A percentile compares a stretch with the other conserved stretches of the same genome.
These are phyloP conservation scores for Xylaria sp. DNA, from an alignment of 2,329 filamentous ascomycete species.

Conservation along the genomic window DNA sequence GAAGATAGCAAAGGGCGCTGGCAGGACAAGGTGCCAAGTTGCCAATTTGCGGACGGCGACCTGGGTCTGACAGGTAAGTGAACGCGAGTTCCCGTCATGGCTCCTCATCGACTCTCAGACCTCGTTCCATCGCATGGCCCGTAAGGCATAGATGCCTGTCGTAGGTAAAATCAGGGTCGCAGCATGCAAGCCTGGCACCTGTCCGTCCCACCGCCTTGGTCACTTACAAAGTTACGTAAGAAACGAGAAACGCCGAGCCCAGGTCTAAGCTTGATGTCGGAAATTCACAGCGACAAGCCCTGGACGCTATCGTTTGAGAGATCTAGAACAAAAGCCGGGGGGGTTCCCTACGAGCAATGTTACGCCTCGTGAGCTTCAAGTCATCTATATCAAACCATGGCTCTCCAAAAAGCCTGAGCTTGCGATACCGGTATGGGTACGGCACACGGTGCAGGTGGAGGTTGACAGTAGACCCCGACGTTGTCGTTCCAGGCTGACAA, in stretches of 20 bases:
- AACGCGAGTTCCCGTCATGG: not conserved
- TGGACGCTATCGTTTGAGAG: not conserved
- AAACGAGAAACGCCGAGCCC: not conserved
- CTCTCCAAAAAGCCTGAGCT: constrained; percentile 12
- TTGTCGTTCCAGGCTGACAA: constrained; percentile 26
- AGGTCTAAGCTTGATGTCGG: not conserved
- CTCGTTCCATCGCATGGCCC: constrained; percentile 17
- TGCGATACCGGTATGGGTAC: not conserved
- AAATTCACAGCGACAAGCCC: not conserved
- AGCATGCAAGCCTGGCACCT: constrained; percentile 18
- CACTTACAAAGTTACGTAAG: not conserved
- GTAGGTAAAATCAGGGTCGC: constrained; percentile 23
- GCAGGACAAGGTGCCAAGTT: constrained; percentile 9
- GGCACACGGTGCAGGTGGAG: constrained; percentile 2
- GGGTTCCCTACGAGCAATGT: not conserved
- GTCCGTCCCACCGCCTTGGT: constrained; percentile 14
- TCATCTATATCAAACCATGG: constrained; percentile 3
- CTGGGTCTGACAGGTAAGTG: constrained; percentile 2
- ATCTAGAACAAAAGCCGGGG: not conserved
- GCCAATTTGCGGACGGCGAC: not conserved
- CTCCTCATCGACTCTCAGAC: constrained; percentile 13
- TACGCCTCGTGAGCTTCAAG: not conserved
- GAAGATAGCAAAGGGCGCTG: not conserved
- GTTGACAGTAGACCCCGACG: constrained; percentile 1
- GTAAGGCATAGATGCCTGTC: constrained; percentile 22